Conservation (phyloP, 192 early-diverging fungal genomes). For the Phlyctochytrium arcticum region DNA sequence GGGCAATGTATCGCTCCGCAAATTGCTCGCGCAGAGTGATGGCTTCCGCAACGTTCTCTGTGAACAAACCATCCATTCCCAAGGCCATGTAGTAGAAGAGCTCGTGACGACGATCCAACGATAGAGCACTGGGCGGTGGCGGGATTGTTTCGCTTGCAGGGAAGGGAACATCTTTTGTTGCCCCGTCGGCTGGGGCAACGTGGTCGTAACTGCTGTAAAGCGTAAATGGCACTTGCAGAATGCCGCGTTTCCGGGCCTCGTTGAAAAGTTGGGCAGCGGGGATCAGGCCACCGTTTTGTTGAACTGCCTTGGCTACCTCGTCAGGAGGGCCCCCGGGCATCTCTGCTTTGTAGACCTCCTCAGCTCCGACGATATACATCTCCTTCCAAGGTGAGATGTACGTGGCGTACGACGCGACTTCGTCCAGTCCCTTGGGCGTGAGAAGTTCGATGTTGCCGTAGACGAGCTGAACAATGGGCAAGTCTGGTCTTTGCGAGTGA, state of each 20-base stretch:
- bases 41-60: conserved; percentile 17
- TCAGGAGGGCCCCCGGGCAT: neutral
- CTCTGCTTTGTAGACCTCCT: neutral
- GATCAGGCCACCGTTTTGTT: conserved; percentile 4
- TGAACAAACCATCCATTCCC: conserved; percentile 9
- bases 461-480: neutral
- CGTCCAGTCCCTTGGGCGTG: conserved; percentile 13
- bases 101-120: neutral
- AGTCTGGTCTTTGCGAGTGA: neutral
- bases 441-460: conserved; percentile 4
- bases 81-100: conserved; percentile 4
- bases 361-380: neutral
- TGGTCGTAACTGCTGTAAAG: conserved; percentile 3
- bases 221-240: conserved; percentile 5
- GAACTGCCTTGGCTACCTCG: neutral
- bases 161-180: too few species aligned
- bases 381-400: neutral
- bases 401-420: conserved; percentile 1
- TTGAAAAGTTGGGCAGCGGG: neutral
- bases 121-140: too few species aligned
- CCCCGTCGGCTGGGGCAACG: too few species aligned
- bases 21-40: neutral
- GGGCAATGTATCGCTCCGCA: too few species aligned
- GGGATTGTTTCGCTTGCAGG: too few species aligned
- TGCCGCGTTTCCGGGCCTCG: conserved; percentile 7